Base-by-base conservation (phyloP, 2,329 filamentous ascomycete species). In the Aspergillus alliaceus region DNA sequence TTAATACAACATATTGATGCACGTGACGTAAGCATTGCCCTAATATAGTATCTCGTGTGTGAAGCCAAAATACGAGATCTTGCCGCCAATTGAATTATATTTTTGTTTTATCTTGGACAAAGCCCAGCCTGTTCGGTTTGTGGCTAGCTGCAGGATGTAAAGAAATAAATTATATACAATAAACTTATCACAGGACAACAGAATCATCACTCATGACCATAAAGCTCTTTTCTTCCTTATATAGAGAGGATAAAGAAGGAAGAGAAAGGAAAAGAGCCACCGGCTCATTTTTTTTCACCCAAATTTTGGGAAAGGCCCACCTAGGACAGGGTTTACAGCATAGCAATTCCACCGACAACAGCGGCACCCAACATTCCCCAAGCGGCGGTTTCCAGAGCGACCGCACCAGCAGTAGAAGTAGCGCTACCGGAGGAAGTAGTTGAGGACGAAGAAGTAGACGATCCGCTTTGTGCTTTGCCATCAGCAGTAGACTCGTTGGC, bases 401-500 rank as follows among this genome's bases (percentile, higher is more conserved):
- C 63, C 8, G 70, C 72, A 51, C 60, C 67, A 35, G 59, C 71
- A 22, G 64, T 70, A 35, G 68, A 70, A 31, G 70, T 63, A 37
- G 64, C 44, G 3, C 60, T 46, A 3, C 54, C 52, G 8, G 54
- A 15, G 20, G 48, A 59, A 9, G 59, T 59, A 22, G 42, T 58
- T 25, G 52, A 39, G 37, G 56, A 40, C 24, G 61, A 56, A 37
- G 42, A 57, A 6, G 39, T 29, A n/a, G 58, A 53, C n/a, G 63
- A 61, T 15, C 64, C 66, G 27, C 65, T 60, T 52, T 75, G 73
- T 0, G 72, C 60, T 20, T 66, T 49, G 1, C 73, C 75, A 6
- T 72, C 66, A 2, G 69, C 39, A 18, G 72, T 75, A 7, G 75
- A 73, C 58, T 73, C 72, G 50, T 82, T 82, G 37, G 80, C 80